Evolutionary conservation across 169 alveolate genomes (phyloP).

Genomic region (Plasmodium malariae): DNA sequence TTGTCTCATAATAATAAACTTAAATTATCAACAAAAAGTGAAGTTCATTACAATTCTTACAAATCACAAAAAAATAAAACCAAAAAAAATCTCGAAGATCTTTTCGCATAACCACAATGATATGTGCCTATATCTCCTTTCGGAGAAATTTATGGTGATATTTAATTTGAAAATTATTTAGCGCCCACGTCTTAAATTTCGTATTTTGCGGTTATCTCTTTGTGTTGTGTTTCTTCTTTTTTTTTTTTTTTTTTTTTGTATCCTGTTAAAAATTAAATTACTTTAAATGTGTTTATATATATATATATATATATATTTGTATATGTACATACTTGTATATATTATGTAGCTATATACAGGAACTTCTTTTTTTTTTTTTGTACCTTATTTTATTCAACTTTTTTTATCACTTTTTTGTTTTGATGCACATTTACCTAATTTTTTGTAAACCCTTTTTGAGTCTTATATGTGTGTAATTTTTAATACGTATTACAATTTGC

Average conservation of each 20-base stretch:
- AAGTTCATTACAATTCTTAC: conserved; percentile 42
- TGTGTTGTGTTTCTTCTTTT: background rate
- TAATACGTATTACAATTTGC: too few relatives aligned
- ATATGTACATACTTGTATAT: background rate
- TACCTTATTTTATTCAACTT: background rate
- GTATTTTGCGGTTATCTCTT: background rate
- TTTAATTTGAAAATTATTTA: too few relatives aligned
- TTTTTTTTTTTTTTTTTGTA: conserved; percentile 1
- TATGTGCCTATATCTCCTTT: background rate
- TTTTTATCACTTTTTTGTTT: background rate
- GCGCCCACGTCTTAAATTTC: background rate
- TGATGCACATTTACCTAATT: too few relatives aligned
- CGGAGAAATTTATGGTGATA: background rate
- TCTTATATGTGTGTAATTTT: too few relatives aligned
- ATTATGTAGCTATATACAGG: too few relatives aligned
- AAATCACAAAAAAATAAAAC: conserved; percentile 50
- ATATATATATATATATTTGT: background rate
- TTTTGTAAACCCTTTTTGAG: too few relatives aligned
- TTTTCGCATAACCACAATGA: conserved; percentile 32
- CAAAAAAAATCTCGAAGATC: conserved; percentile 70
- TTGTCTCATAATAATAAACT: conserved; percentile 24
- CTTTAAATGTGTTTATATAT: background rate
- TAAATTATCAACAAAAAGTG: conserved; percentile 64
- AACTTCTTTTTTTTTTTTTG: background rate
- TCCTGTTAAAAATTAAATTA: too few relatives aligned